Base-by-base conservation (phyloP, 2,329 filamentous ascomycete genomes). In the Pseudogymnoascus sp. region DNA sequence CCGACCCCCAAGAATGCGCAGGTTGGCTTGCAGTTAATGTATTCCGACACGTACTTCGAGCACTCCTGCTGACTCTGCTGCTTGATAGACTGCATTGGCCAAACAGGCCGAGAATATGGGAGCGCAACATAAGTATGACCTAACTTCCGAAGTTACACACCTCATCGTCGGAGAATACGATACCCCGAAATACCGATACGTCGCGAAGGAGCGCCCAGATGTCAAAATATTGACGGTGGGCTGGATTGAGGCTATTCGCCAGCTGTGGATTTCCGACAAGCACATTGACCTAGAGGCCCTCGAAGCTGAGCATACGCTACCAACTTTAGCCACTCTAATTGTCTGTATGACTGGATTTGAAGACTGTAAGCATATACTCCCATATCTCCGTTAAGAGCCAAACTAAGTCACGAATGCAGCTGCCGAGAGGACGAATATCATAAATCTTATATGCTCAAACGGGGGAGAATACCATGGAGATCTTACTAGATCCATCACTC, bases 101-200 rank as follows among this genome's bases (percentile, higher is more conserved):
- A 76, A 81, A 59, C 84, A 86, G 65, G 89, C 90, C 16, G 76
- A 81, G 66, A 86, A 96, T 72, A 91, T 99, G 80, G 95, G 95
- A 67, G 95, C 93, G 60, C 76, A 84, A 65, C 90, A 96, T 81
- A 92, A 90, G 70, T 89, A 92, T 75, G 93, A 99, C 75, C 85
- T 99, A 50, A 98, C 93, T n/a, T 90, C 90, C 63, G 91, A 97
- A 74, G 91, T 96, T 59, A 98, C 95, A 4, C 95, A 99, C 78
- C 86, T 99, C 56, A 84, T 99, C 66, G 91, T 96, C 66, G 95
- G 93, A 74, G 88, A 90, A 70, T 89, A 91, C 71, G 85, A 93
- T 73, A 98, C 93, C 0, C 86, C 89, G 60, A 99, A 99, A 76
- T 99, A 99, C 77, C 89, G 88, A 75, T 96, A 96, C 80, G 93